Evolutionary conservation across 169 alveolate genomes (phyloP).

Genomic region (Eimeria brunetti): DNA sequence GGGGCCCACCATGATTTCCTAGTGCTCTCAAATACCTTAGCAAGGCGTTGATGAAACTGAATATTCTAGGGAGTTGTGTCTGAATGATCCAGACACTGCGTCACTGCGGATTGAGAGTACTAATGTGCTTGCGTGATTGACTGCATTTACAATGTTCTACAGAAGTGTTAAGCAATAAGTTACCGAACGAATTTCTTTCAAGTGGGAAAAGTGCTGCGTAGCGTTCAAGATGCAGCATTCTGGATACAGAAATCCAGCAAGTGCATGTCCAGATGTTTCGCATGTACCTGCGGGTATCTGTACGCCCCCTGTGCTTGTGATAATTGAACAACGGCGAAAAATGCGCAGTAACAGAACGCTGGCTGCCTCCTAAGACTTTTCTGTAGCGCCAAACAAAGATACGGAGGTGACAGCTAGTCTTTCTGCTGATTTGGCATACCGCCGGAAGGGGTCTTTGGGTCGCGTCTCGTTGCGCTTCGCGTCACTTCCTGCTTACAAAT

Average conservation of each 20-base stretch:
- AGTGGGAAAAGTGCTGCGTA: not conserved
- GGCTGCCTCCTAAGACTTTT: not conserved
- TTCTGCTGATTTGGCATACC: not conserved
- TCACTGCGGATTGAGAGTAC: not conserved
- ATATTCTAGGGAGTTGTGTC: no score
- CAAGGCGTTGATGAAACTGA: no score
- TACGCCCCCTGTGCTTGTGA: not conserved
- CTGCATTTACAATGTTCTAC: not conserved
- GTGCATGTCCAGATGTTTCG: not conserved
- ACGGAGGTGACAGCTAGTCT: not conserved
- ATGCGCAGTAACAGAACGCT: not conserved
- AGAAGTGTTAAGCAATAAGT: not conserved
- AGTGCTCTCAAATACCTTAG: no score
- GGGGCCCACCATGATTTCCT: no score
- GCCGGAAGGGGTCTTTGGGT: not conserved
- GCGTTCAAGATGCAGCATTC: not conserved
- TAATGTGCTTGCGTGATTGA: not conserved
- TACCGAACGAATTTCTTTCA: not conserved
- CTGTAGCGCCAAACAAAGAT: not conserved
- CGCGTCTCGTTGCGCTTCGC: constrained; percentile 4
- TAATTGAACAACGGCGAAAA: not conserved
- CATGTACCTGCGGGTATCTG: not conserved
- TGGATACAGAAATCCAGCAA: not conserved
- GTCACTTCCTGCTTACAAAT: constrained; percentile 5
- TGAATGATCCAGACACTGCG: not conserved